These are phyloP conservation scores for Bassia scoparia DNA, from an alignment of 148 eudicot species.

Conservation along the genomic window DNA sequence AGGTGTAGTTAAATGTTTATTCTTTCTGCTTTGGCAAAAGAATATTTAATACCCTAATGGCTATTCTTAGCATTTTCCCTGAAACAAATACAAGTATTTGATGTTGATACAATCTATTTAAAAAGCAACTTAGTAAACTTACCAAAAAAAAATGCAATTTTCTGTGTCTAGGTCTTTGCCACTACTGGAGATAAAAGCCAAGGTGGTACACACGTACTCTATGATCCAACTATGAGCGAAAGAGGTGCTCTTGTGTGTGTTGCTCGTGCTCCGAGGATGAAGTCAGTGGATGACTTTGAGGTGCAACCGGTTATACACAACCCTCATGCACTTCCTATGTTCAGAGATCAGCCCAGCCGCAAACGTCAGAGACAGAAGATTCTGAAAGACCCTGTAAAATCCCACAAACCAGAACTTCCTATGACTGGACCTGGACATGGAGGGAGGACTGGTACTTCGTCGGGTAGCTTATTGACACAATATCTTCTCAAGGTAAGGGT, in stretches of 20 bases:
- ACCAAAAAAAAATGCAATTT: background rate
- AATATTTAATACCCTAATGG: no score
- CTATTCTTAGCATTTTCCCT: no score
- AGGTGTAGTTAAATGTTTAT: no score
- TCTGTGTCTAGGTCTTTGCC: conserved; percentile 54
- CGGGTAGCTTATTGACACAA: conserved; percentile 90
- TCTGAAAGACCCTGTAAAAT: conserved; percentile 83
- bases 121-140: background rate
- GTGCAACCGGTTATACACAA: conserved; percentile 81
- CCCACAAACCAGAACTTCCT: conserved; percentile 94
- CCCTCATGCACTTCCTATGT: conserved; percentile 92
- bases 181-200: conserved; percentile 80
- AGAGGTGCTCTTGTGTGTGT: conserved; percentile 99
- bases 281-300: conserved; percentile 83
- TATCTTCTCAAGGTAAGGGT: conserved; percentile 87
- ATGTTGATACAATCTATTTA: background rate
- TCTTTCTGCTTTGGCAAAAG: no score
- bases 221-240: conserved; percentile 85
- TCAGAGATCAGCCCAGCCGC: conserved; percentile 95
- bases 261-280: conserved; percentile 91
- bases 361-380: conserved; percentile 91
- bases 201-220: conserved; percentile 89
- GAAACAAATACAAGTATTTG: background rate
- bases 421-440: conserved; percentile 94
- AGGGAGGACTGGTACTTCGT: conserved; percentile 90